Evolutionary conservation across 1,139 yeast genomes (phyloP).

Genomic region (Pichia sp.): DNA sequence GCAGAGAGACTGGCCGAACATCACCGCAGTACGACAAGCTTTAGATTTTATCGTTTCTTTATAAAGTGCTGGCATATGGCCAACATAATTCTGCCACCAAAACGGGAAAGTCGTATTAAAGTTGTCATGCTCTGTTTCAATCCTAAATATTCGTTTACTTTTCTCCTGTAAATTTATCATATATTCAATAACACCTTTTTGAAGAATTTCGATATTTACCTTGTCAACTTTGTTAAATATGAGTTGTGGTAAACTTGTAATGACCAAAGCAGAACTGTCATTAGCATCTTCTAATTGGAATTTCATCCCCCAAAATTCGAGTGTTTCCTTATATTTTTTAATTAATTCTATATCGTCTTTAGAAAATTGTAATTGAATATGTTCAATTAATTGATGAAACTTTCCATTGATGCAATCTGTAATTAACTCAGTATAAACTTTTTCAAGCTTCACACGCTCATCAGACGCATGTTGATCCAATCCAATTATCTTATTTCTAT

Average conservation of each 20-base stretch:
- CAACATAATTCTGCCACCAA: constrained; percentile 18
- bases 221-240: constrained; percentile 30
- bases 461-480: constrained; percentile 80
- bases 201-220: constrained; percentile 25
- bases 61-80: constrained; percentile 43
- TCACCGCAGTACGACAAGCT: constrained; percentile 68
- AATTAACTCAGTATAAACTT: constrained; percentile 33
- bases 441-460: constrained; percentile 58
- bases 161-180: constrained; percentile 5
- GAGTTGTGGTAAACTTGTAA: constrained; percentile 39
- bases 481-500: constrained; percentile 31
- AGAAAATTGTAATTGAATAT: not conserved
- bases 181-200: constrained; percentile 37
- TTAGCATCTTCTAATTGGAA: constrained; percentile 22
- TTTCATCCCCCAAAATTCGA: constrained; percentile 42
- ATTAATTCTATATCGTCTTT: constrained; percentile 23
- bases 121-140: not conserved
- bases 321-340: constrained; percentile 28
- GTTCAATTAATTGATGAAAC: not conserved
- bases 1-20: constrained; percentile 58
- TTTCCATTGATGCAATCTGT: constrained; percentile 4
- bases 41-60: constrained; percentile 48
- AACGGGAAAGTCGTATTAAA: not conserved
- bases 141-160: not conserved
- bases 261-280: too few relatives aligned